Conservation (phyloP, 2,329 filamentous ascomycete species). For the Pestalotiopsis fici region DNA sequence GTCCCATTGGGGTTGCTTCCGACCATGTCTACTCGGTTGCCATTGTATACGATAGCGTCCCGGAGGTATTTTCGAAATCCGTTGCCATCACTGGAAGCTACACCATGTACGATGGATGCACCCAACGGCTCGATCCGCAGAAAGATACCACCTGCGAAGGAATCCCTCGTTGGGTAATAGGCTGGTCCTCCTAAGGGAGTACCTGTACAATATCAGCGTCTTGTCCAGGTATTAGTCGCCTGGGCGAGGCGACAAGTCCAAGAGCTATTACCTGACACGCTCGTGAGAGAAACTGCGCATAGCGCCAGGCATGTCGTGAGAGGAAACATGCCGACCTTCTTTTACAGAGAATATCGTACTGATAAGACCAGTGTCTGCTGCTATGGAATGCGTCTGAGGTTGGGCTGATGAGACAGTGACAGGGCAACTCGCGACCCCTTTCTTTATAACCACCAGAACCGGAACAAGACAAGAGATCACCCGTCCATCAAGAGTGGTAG, state of each 20-base stretch:
- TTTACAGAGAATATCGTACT: not conserved
- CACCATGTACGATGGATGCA: constrained; percentile 38
- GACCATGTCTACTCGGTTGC: constrained; percentile 36
- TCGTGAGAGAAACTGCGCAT: not conserved
- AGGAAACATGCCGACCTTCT: not conserved
- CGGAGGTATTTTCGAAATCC: constrained; percentile 37
- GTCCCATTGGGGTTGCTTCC: constrained; percentile 34
- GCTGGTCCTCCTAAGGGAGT: not conserved
- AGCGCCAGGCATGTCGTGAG: not conserved
- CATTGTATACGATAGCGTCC: constrained; percentile 28
- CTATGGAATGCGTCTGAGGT: not conserved
- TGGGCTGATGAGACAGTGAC: not conserved
- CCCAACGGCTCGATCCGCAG: constrained; percentile 38
- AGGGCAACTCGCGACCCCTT: not conserved
- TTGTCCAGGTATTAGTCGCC: not conserved
- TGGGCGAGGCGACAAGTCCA: not conserved
- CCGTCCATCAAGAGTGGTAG: not conserved
- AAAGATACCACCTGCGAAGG: constrained; percentile 21
- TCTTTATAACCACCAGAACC: not conserved
- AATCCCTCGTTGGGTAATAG: not conserved
- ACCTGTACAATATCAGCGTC: not conserved
- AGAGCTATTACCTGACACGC: not conserved
- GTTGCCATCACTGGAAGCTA: constrained; percentile 31
- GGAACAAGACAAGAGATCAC: not conserved
- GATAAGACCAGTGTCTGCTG: not conserved